Base-by-base conservation (phyloP, 176 grass and related monocot genomes). In the Neostapfia colusana region DNA sequence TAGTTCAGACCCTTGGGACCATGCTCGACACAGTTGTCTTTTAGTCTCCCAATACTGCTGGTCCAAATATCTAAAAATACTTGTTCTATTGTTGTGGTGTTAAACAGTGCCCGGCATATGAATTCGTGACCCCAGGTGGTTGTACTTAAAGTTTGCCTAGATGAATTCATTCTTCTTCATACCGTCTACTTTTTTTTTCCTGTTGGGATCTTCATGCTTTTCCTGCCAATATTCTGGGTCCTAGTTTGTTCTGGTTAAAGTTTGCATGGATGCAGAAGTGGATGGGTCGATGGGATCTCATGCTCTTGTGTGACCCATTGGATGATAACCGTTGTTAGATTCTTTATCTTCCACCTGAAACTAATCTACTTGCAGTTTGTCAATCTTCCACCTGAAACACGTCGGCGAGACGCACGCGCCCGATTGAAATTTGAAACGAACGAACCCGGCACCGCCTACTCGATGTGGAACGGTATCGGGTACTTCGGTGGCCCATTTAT, bases 1-100 rank as follows among this genome's bases (percentile, higher is more conserved):
- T 99, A 82, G 84, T 92, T 77, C 95, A 99, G 83, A 92, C 95
- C 69, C 89, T 99, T 27, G 95, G 95, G 36, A 92, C 91, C 55
- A 99, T 94, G 95, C 92, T 99, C 4, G 95, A 95, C 63, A 99
- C 91, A 7, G 91, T 99, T 64, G 89, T 99, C n/a, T 95, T 99
- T 83, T 99, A 90, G 84, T 25, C 35, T 45, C 20, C 37, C 26
- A 38, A 26, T 69, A 55, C 21, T 64, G 36, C 17, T 74, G 15
- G 73, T 60, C 21, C 41, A 78, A 54, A 50, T 49, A 10, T 20
- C 67, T 59, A 28, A 12, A 44, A 54, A 87, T 20, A 50, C 8
- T 23, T 40, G 55, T 45, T 39, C 57, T 69, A 38, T 63, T 11
- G n/a, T 72, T 24, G 27, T 59, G 45, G 59, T 79, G 67, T 42